phyloP scores from a whole-genome alignment of 495 filamentous ascomycete species.

The Aspergillus coremiiformis region DNA sequence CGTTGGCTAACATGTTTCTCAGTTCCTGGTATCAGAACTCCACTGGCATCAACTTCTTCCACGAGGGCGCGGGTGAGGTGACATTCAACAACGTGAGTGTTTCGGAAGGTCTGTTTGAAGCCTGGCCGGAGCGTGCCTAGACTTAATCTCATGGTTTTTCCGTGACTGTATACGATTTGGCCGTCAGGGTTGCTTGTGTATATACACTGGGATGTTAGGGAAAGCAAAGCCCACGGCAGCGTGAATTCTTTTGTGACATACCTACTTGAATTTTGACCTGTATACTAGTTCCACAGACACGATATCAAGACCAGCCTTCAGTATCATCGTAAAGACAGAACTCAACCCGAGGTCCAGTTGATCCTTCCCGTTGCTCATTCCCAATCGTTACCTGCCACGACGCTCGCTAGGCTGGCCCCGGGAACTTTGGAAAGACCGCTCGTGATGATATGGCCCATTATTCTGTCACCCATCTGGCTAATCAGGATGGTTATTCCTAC shows the following conservation, averaged over 20 bases:
- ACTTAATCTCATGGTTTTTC: background rate
- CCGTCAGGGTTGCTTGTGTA: too few species aligned
- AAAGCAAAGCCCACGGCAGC: too few species aligned
- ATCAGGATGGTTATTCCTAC: background rate
- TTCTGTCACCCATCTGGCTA: background rate
- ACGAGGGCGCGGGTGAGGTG: slow-evolving; percentile 12
- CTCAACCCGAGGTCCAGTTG: too few species aligned
- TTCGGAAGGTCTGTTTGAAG: slow-evolving; percentile 17
- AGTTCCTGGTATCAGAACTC: slow-evolving; percentile 21
- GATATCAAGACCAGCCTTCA: too few species aligned
- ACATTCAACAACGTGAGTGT: slow-evolving; percentile 11
- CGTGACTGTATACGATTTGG: background rate
- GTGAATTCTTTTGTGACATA: too few species aligned
- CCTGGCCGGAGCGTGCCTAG: slow-evolving; percentile 11
- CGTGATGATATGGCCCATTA: background rate
- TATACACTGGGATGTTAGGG: too few species aligned
- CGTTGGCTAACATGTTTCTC: background rate
- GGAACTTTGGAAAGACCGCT: background rate
- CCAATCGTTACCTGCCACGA: background rate
- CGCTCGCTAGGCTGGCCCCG: background rate
- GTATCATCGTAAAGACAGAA: too few species aligned
- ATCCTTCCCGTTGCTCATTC: too few species aligned
- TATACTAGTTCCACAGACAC: too few species aligned
- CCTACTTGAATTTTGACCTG: too few species aligned
- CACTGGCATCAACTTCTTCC: slow-evolving; percentile 17